Evolutionary conservation across 2,329 filamentous ascomycete species (phyloP).

Genomic region (Scytalidium sp.): DNA sequence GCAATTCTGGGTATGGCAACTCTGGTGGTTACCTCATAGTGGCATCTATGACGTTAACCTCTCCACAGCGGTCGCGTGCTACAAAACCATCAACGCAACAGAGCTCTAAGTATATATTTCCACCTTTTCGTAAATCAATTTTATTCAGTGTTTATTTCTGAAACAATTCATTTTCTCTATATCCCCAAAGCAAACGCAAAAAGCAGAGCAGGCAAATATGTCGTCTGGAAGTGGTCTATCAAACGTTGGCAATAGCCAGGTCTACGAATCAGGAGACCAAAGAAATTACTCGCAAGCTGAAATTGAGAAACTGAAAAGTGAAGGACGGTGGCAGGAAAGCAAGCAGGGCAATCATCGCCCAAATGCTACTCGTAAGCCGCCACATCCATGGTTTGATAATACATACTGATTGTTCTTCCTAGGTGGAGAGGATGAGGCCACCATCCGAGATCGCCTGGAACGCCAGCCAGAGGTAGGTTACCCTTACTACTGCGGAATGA

Average conservation of each 20-base stretch:
- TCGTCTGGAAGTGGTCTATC: slow-evolving; percentile 14
- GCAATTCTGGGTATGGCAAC: background rate
- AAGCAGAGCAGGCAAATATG: no score
- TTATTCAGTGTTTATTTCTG: no score
- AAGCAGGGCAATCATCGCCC: slow-evolving; percentile 64
- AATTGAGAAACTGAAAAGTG: slow-evolving; percentile 42
- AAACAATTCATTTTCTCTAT: no score
- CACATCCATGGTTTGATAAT: background rate
- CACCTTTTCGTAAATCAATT: no score
- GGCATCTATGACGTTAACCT: background rate
- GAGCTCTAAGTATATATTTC: no score
- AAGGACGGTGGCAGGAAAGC: slow-evolving; percentile 69
- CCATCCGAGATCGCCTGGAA: slow-evolving; percentile 69
- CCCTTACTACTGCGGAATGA: no score
- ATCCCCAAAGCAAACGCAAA: no score
- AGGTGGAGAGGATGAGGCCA: slow-evolving; percentile 66
- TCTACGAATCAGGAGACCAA: slow-evolving; percentile 80
- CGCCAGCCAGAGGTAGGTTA: slow-evolving; percentile 52
- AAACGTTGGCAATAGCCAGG: slow-evolving; percentile 56
- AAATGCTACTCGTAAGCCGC: slow-evolving; percentile 65
- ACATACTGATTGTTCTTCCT: slow-evolving; percentile 17
- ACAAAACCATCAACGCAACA: background rate
- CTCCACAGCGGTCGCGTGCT: background rate
- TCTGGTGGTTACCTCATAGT: background rate
- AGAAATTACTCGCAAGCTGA: slow-evolving; percentile 56